phyloP scores from a whole-genome alignment of 306 rosid species.

The Crataegus laevigata region DNA sequence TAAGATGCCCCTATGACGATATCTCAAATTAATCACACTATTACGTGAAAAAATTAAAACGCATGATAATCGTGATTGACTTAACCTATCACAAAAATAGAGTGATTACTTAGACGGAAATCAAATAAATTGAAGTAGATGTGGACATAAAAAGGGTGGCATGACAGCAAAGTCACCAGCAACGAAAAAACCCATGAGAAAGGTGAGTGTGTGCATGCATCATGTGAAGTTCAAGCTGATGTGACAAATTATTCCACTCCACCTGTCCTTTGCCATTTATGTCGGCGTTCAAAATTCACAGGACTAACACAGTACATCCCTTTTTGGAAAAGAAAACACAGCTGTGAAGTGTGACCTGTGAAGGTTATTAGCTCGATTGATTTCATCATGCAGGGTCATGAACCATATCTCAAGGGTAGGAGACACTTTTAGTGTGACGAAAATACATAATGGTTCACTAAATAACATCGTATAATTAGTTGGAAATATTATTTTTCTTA shows the following conservation, averaged over 20 bases:
- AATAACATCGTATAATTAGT: no score
- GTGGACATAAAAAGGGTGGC: neutral
- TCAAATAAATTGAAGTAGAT: neutral
- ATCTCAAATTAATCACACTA: no score
- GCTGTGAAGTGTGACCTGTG: neutral
- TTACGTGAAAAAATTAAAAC: no score
- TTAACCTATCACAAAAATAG: no score
- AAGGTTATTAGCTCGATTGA: neutral
- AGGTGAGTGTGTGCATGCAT: neutral
- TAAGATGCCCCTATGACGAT: fast-evolving
- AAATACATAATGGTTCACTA: no score
- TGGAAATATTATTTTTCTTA: no score
- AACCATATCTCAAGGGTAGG: neutral
- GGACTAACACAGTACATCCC: neutral
- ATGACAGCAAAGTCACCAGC: no score
- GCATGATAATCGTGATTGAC: no score
- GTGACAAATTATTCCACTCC: neutral
- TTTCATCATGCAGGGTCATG: neutral
- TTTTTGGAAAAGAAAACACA: neutral
- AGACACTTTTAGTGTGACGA: no score
- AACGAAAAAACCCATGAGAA: neutral
- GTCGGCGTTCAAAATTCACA: slow-evolving; percentile 4
- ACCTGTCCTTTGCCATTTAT: slow-evolving; percentile 4
- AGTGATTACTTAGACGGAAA: neutral
- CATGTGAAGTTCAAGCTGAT: slow-evolving; percentile 2